Base-by-base conservation (phyloP, 306 rosid species). In the Cajanus cajan region DNA sequence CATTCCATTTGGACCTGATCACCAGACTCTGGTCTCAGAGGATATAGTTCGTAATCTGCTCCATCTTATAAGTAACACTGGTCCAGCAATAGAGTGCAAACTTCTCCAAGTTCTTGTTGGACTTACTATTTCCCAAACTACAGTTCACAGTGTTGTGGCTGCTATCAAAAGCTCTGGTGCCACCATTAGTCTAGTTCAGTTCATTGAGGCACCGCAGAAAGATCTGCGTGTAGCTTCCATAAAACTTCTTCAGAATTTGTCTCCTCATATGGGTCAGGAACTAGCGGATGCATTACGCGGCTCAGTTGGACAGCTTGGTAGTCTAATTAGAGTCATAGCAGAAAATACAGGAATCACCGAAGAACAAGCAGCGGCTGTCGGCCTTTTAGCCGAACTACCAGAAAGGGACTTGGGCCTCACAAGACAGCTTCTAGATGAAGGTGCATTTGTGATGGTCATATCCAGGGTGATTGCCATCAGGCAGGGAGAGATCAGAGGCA, bases 91-190 rank as follows among this genome's bases (percentile, higher is more conserved):
- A 33, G 98, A 87, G 80, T 85, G 98, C 89, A 93, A 95, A 85
- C 99, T 95, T 84, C 93, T 95, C 78, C 98, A 95, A 82, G 98
- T 91, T 80, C 97, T 95, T 83, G 99, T 93, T 68, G 99, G 99
- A 62, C 98, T 95, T 43, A 91, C 99, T 28, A 74, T 0, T 85
- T 86, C 92, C 86, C 89, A 87, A 54, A 87, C 92, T 48, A 84
- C 92, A 0, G 89, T 91, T 73, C 31, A 73, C 64, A 93, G 90
- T 82, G 92, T 95, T 67, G 97, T 91, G 71, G 28, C 94, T 21
- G 98, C 99, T 73, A 91, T 93, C 84, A 91, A 89, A 87, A 95
- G 96, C 88, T 93, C 98, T n/a, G 98, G 99, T 25, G 99, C 99
- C 80, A 91, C 90, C 72, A 93, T 89, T 83, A 95, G 98, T 84